phyloP scores from a whole-genome alignment of 73 alveolate species.

The Effrenium voratum region DNA sequence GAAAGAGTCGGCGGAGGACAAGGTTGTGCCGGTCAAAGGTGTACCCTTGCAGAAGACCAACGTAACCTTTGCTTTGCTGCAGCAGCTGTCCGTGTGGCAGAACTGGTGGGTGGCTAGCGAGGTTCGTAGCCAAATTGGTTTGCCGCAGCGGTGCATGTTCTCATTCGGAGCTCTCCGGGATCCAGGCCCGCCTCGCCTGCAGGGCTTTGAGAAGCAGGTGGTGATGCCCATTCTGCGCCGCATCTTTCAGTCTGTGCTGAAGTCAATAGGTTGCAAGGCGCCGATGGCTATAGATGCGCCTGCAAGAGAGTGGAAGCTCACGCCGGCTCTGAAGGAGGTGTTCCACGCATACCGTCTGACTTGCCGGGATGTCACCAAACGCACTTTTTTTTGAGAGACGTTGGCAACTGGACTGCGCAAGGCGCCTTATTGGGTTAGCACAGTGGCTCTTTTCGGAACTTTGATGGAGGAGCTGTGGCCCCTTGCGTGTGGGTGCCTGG shows the following conservation, averaged over 20 bases:
- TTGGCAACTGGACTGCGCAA: neutral
- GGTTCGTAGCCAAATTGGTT: neutral
- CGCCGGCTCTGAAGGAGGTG: neutral
- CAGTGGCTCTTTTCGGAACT: neutral
- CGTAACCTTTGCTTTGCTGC: neutral
- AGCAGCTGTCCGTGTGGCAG: slow-evolving; percentile 2
- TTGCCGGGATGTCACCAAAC: neutral
- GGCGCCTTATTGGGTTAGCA: neutral
- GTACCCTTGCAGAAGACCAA: neutral
- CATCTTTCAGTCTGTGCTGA: neutral
- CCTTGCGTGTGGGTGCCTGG: neutral
- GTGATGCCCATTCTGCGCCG: slow-evolving; percentile 20
- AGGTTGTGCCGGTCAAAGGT: neutral
- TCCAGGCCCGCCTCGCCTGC: slow-evolving; percentile 4
- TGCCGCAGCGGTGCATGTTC: neutral
- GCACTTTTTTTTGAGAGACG: neutral
- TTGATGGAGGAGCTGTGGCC: neutral
- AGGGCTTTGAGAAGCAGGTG: neutral
- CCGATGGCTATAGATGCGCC: neutral
- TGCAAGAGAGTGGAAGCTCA: neutral
- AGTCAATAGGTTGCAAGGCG: neutral
- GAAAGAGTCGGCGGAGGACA: neutral
- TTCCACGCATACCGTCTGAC: neutral
- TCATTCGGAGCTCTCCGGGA: slow-evolving; percentile 10
- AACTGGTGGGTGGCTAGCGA: slow-evolving; percentile 25